These are phyloP conservation scores for Ilyonectria sp. DNA, from an alignment of 2,329 filamentous ascomycete species.

Conservation along the genomic window DNA sequence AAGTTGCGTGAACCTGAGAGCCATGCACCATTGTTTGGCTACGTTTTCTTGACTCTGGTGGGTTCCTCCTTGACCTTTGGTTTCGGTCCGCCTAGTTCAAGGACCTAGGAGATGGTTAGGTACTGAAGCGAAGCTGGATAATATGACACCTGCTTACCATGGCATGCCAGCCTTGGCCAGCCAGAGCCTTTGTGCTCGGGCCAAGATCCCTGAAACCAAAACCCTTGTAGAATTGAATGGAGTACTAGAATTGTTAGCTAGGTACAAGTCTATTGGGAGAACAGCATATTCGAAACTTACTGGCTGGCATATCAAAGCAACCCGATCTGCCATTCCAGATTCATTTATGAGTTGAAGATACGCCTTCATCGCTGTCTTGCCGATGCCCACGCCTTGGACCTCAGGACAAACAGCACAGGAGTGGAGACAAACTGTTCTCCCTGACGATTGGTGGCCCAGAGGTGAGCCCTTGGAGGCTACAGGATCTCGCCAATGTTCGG, in stretches of 20 bases:
- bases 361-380: conserved; percentile 79
- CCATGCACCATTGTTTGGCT: conserved; percentile 7
- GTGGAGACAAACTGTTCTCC: conserved; percentile 84
- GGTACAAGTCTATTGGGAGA: not conserved
- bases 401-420: conserved; percentile 85
- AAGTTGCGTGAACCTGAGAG: not conserved
- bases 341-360: conserved; percentile 84
- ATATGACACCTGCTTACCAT: conserved; percentile 70
- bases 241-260: conserved; percentile 59
- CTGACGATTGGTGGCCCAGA: conserved; percentile 80
- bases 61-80: conserved; percentile 47
- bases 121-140: not conserved
- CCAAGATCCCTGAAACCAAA: conserved; percentile 81
- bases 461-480: conserved; percentile 57
- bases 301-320: conserved; percentile 84
- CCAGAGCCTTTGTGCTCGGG: conserved; percentile 78
- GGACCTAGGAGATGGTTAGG: conserved; percentile 33
- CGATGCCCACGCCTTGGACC: conserved; percentile 82
- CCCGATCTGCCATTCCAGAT: conserved; percentile 77
- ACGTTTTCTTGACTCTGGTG: conserved; percentile 34
- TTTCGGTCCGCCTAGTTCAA: conserved; percentile 44
- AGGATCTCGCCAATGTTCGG: conserved; percentile 74
- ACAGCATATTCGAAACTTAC: conserved; percentile 54
- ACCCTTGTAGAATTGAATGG: conserved; percentile 83
- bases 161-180: conserved; percentile 86